These are phyloP conservation scores for Dichotomopilus funicola DNA, from an alignment of 2,329 filamentous ascomycete genomes.

Conservation along the genomic window DNA sequence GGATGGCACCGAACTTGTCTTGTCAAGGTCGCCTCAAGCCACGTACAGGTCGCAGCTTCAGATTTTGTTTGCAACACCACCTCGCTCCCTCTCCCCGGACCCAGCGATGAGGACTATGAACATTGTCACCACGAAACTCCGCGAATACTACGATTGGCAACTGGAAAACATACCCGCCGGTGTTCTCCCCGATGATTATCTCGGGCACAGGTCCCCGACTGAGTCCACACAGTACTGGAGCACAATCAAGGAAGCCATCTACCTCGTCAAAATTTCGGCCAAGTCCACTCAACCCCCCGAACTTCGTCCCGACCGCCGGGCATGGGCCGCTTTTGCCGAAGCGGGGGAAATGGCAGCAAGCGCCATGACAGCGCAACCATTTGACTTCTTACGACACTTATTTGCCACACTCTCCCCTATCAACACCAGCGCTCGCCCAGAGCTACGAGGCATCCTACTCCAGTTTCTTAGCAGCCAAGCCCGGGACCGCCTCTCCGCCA, in stretches of 20 bases:
- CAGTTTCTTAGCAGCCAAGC: conserved; percentile 22
- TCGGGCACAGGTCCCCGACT: conserved; percentile 15
- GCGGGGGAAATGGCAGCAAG: conserved; percentile 18
- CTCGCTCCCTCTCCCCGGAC: conserved; percentile 15
- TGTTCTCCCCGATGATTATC: conserved; percentile 21
- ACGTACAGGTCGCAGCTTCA: conserved; percentile 19
- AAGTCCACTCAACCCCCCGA: conserved; percentile 13
- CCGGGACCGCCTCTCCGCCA: conserved; percentile 17
- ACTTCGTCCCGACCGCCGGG: conserved; percentile 15
- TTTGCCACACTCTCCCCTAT: conserved; percentile 23
- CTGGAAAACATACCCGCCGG: conserved; percentile 20
- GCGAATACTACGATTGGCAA: conserved; percentile 24
- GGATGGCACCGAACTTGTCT: conserved; percentile 4
- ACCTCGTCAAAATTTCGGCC: conserved; percentile 23
- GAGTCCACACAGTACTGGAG: conserved; percentile 22
- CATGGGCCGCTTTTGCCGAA: conserved; percentile 21
- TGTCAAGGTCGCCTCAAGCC: conserved; percentile 4
- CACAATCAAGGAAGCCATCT: conserved; percentile 23
- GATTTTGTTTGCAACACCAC: conserved; percentile 15
- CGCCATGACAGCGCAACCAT: conserved; percentile 23
- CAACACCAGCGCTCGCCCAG: conserved; percentile 23
- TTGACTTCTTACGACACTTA: conserved; percentile 24
- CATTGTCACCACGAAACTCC: conserved; percentile 21
- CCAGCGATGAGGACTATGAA: conserved; percentile 17
- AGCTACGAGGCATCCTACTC: conserved; percentile 21